Evolutionary conservation across 495 filamentous ascomycete species (phyloP).

Genomic region (Sporormia fimetaria): DNA sequence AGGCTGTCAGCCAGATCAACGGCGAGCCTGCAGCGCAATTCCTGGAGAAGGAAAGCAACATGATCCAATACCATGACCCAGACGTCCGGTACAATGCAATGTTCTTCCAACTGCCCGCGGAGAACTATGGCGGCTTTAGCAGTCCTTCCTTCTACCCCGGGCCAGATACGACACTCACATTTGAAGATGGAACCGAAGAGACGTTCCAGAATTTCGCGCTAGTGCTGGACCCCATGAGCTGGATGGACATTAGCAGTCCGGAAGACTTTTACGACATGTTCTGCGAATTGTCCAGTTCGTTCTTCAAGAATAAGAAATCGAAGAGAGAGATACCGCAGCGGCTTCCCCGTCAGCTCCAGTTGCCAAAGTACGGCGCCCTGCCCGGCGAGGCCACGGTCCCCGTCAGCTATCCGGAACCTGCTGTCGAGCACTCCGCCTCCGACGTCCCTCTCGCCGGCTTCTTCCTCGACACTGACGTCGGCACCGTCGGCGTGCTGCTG

Average conservation of each 20-base stretch:
- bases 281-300: conserved; percentile 1
- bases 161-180: conserved; percentile 11
- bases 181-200: conserved; percentile 18
- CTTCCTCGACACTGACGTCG: conserved; percentile 19
- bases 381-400: conserved; percentile 5
- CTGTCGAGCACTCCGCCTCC: conserved; percentile 7
- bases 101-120: conserved; percentile 23
- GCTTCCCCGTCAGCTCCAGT: conserved; percentile 9
- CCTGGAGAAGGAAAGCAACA: conserved; percentile 9
- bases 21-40: conserved; percentile 20
- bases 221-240: conserved; percentile 7
- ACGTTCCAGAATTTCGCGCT: conserved; percentile 17
- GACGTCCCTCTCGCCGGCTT: conserved; percentile 20
- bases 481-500: conserved; percentile 20
- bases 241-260: conserved; percentile 12
- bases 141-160: conserved; percentile 23
- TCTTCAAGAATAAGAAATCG: conserved; percentile 11
- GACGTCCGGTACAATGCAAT: conserved; percentile 24
- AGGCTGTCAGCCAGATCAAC: conserved; percentile 15
- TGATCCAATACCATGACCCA: conserved; percentile 22
- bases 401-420: conserved; percentile 15
- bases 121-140: conserved; percentile 18
- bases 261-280: conserved; percentile 17
- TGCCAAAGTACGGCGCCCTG: conserved; percentile 5
- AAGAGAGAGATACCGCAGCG: conserved; percentile 6